Evolutionary conservation across 352 stramenopile genomes (phyloP).

Genomic region (Discostella stelligera): DNA sequence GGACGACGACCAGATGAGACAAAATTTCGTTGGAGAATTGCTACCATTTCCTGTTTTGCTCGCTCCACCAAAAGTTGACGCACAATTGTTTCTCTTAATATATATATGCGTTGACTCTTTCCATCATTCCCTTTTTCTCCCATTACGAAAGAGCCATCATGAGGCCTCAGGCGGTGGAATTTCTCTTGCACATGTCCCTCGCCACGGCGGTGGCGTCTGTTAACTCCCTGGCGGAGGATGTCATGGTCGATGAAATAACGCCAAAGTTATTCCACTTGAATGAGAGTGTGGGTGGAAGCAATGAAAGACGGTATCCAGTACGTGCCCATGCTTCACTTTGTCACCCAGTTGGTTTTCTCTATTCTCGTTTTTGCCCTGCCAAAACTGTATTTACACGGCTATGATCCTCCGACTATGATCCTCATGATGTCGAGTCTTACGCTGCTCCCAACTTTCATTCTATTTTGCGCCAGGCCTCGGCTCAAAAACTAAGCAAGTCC

Average conservation of each 20-base stretch:
- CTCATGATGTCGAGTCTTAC: background rate
- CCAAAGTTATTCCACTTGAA: slow-evolving; percentile 20
- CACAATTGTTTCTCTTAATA: background rate
- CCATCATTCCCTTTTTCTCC: slow-evolving; percentile 3
- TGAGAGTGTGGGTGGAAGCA: slow-evolving; percentile 23
- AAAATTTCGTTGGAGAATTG: no score
- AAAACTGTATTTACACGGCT: background rate
- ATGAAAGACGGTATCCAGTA: slow-evolving; percentile 15
- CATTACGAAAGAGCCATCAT: slow-evolving; percentile 61
- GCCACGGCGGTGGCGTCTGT: slow-evolving; percentile 62
- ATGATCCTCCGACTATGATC: background rate
- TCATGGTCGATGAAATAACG: slow-evolving; percentile 43
- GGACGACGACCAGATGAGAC: no score
- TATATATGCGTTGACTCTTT: background rate
- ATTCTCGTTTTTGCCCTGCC: background rate
- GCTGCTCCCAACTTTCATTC: background rate
- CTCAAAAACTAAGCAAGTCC: slow-evolving; percentile 44
- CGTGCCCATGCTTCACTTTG: background rate
- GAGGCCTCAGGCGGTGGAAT: slow-evolving; percentile 73
- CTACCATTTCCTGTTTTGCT: no score
- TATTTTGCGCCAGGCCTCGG: background rate
- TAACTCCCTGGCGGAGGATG: slow-evolving; percentile 62
- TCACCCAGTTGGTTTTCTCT: background rate
- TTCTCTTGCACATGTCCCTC: slow-evolving; percentile 77
- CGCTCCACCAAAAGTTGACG: no score